Percentiles rank a stretch among this genome's conserved stretches.
Conservation (phyloP, 2,329 filamentous ascomycete genomes). For the Claviceps africana region DNA sequence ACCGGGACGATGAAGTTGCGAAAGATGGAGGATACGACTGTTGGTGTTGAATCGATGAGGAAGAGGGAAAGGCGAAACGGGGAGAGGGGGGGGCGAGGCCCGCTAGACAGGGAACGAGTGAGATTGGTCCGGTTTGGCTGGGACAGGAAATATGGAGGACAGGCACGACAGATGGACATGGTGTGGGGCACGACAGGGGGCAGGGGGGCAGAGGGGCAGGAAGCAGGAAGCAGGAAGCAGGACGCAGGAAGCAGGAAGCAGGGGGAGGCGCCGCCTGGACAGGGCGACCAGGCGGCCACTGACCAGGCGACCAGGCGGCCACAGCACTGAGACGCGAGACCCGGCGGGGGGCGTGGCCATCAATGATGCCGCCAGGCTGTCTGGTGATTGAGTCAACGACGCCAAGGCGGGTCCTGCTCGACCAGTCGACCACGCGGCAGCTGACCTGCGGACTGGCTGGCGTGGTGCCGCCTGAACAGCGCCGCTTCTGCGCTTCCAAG, state of each 20-base stretch:
- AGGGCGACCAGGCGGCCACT: neutral
- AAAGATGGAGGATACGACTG: slow-evolving; percentile 5
- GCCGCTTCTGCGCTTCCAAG: too few relatives aligned
- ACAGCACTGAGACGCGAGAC: neutral
- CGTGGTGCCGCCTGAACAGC: neutral
- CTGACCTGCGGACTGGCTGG: neutral
- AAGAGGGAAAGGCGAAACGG: slow-evolving; percentile 7
- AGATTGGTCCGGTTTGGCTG: slow-evolving; percentile 2
- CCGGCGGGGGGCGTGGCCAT: too few relatives aligned
- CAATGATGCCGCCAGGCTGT: too few relatives aligned
- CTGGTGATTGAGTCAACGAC: too few relatives aligned
- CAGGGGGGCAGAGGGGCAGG: neutral
- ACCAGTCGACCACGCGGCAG: neutral
- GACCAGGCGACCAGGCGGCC: neutral
- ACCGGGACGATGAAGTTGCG: slow-evolving; percentile 4
- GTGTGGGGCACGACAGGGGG: neutral
- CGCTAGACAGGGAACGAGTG: slow-evolving; percentile 6
- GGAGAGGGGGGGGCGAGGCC: slow-evolving; percentile 4
- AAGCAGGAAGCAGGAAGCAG: neutral
- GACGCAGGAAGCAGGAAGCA: neutral
- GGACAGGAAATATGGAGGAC: neutral
- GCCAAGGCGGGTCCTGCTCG: too few relatives aligned
- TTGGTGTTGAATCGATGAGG: neutral
- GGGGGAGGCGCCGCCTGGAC: neutral
- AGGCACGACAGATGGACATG: slow-evolving; percentile 1